Base-by-base conservation (phyloP, 345 rosid genomes). In the Psidium guajava region DNA sequence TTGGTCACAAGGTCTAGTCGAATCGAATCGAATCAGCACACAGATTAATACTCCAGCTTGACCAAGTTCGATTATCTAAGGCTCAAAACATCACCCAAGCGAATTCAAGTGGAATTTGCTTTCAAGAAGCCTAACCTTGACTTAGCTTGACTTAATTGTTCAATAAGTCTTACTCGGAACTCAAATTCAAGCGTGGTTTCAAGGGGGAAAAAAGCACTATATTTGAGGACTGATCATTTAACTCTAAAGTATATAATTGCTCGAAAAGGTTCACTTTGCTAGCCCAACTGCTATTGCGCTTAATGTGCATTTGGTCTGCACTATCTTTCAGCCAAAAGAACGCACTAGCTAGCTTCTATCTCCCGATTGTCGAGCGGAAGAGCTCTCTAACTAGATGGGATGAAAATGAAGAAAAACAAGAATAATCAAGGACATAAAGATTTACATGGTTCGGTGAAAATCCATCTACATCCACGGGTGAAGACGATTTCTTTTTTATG, bases 61-160 rank as follows among this genome's bases (percentile, higher is more conserved):
- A 32, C 24, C 0, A 4, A 6, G 13, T 13, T 32, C 2, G 3
- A 69, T 18, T 32, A 1, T 10, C 11, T 18, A 18, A 64, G 21
- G 11, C 22, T 64, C 22, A 5, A 28, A 5, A 32, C 1, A 0
- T 0, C 18, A 1, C 12, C 3, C 2, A 0, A 64, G 42, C 28
- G 15, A 57, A 57, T 11, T 57, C 7, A 25, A 64, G 75, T 28
- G 22, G 1, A 28, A 64, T 15, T 7, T 25, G 61, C 5, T 57
- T 57, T 13, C 0, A 25, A 27, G 15, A 57, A 57, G 61, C n/a
- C 10, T 3, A n/a, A 22, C 58, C 36, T 27, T 14, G 8, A 16
- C 40, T 59, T 2, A 20, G 15, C 22, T 64, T 20, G 7, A 57
- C 61, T 11, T 25, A 57, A 27, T 28, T 5, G 44, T 7, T 28